Evolutionary conservation across 2,329 filamentous ascomycete species (phyloP), one percentile per base, ranked within the genome.

Genomic region (Thermothelomyces thermophilus): DNA sequence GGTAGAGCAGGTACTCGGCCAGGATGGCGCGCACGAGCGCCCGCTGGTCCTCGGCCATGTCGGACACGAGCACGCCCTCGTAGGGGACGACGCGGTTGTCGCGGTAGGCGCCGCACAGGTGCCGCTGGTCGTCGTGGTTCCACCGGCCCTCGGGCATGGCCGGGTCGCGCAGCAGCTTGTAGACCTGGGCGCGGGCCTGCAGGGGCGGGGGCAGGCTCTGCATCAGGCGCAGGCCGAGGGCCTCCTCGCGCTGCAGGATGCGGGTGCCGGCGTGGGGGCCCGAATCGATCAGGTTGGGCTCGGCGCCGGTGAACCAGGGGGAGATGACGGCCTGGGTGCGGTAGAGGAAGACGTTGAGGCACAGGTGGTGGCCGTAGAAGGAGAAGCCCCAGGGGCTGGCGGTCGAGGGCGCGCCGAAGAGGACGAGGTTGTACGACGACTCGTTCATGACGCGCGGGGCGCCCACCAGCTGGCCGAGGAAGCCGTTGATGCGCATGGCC

Each of bases 41-140:
- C 55, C 78, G 74, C 59, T 86, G 79, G 1, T 64, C 62, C 0
- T 63, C 1, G 0, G 64, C 63, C 46, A 87, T 67, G 0, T 71
- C 64, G 0, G 72, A 69, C 0, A 83, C 80, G 0, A 72, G 61
- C 5, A 87, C 66, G 0, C 87, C 87, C 66, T 90, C 82, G 62
- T 82, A 87, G 0, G 87, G 86, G 0, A 91, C 83, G 10, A 86
- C 67, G 10, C 86, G 76, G 64, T 91, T 93, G 60, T 91, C 87
- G 11, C 85, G 77, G 63, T 86, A 88, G 0, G 87, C 87, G 31
- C 87, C 87, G 62, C 85, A 87, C 4, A 89, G 64, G 60, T 90
- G 86, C 5, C 86, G 75, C 68, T 90, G 85, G 63, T 91, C 87
- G 60, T 89, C 85, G 56, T 83, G 83, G 63, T 90, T 90, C 86